Percentiles rank a stretch among this genome's conserved stretches.
These are phyloP conservation scores for Paraphoma sp. DNA, from an alignment of 2,329 filamentous ascomycete genomes.

Conservation along the genomic window DNA sequence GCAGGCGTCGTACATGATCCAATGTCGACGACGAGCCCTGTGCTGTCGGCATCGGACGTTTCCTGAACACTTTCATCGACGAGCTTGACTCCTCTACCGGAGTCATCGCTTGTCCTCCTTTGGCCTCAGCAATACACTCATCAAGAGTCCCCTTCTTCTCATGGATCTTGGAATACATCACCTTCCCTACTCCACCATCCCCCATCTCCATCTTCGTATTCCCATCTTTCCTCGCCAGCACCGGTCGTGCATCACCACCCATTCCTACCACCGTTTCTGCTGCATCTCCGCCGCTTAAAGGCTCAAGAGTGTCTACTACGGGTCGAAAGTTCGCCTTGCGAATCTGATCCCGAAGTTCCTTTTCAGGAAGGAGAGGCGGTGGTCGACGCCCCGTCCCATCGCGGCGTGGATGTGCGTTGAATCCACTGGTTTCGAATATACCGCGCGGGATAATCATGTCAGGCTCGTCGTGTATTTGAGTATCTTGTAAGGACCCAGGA, in stretches of 20 bases:
- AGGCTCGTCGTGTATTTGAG: too few species aligned
- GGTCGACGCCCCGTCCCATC: neutral
- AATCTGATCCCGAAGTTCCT: neutral
- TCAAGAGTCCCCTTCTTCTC: neutral
- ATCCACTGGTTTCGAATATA: neutral
- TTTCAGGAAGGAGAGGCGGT: neutral
- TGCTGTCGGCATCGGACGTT: neutral
- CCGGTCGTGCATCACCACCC: neutral
- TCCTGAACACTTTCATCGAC: neutral
- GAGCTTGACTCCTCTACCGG: neutral
- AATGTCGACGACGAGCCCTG: neutral
- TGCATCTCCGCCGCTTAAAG: neutral
- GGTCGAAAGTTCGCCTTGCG: neutral
- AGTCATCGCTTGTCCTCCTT: neutral
- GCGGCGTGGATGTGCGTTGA: neutral
- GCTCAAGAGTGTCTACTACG: neutral
- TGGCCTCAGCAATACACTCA: neutral
- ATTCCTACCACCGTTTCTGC: neutral
- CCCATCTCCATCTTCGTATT: neutral
- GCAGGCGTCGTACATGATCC: neutral
- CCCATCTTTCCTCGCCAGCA: neutral
- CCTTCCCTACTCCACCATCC: neutral
- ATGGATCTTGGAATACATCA: neutral
- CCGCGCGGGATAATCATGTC: neutral
- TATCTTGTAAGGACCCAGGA: too few species aligned